Evolutionary conservation across 2,329 filamentous ascomycete genomes (phyloP).

Genomic region (Alternaria triticina): DNA sequence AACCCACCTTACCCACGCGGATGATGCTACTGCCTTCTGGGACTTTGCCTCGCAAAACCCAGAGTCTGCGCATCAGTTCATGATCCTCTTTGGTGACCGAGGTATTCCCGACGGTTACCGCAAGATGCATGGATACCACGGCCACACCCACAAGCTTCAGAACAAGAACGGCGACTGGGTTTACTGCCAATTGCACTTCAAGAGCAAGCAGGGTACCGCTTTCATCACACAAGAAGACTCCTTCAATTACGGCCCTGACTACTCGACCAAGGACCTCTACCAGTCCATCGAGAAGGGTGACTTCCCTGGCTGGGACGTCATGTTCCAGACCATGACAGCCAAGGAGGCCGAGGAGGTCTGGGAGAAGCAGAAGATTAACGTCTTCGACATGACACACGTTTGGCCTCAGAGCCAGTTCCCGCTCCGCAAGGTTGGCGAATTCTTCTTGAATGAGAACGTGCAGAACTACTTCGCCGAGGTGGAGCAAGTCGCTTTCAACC

Average conservation of each 20-base stretch:
- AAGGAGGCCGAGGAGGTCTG: constrained; percentile 59
- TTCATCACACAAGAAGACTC: constrained; percentile 62
- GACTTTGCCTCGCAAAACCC: constrained; percentile 63
- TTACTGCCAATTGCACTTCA: constrained; percentile 61
- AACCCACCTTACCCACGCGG: constrained; percentile 71
- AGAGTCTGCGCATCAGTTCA: constrained; percentile 61
- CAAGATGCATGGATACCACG: constrained; percentile 62
- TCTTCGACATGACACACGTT: constrained; percentile 62
- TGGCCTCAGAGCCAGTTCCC: constrained; percentile 62
- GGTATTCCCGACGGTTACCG: constrained; percentile 63
- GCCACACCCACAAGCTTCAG: constrained; percentile 61
- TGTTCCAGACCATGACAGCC: constrained; percentile 60
- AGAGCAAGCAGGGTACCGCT: constrained; percentile 59
- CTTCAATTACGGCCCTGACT: constrained; percentile 58
- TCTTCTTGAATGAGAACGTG: constrained; percentile 61
- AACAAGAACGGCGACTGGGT: constrained; percentile 62
- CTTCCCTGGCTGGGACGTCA: constrained; percentile 59
- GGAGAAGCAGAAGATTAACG: constrained; percentile 62
- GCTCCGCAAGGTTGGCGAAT: constrained; percentile 60
- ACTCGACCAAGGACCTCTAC: constrained; percentile 61
- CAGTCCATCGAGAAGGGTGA: constrained; percentile 60
- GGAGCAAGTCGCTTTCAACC: constrained; percentile 73
- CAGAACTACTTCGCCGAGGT: constrained; percentile 70
- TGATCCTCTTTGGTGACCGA: constrained; percentile 62
- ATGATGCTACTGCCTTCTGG: constrained; percentile 72